These are phyloP conservation scores for Nakazawaea ishiwadae DNA, from an alignment of 805 yeast species.

Conservation along the genomic window DNA sequence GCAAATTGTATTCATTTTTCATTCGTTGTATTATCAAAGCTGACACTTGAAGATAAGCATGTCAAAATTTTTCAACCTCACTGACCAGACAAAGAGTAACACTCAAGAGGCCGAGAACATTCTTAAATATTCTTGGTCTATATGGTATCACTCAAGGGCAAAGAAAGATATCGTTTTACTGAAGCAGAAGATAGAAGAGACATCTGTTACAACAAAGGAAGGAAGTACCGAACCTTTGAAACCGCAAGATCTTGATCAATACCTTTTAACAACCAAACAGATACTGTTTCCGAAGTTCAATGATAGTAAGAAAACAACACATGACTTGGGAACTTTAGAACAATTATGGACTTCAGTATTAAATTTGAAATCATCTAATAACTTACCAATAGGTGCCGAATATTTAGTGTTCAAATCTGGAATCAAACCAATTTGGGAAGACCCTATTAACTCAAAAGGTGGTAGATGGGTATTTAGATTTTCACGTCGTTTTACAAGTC, in stretches of 20 bases:
- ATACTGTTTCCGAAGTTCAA: constrained; percentile 32
- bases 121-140: constrained; percentile 44
- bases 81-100: not conserved
- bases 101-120: constrained; percentile 21
- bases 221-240: not conserved
- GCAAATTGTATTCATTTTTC: too few species aligned
- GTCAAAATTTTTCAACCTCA: constrained; percentile 8
- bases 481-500: constrained; percentile 33
- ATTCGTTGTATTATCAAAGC: too few species aligned
- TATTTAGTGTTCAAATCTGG: constrained; percentile 54
- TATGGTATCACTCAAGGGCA: constrained; percentile 41
- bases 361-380: constrained; percentile 32
- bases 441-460: constrained; percentile 53
- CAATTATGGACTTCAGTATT: constrained; percentile 46
- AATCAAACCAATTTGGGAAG: constrained; percentile 66
- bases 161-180: constrained; percentile 16
- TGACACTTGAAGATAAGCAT: constrained; percentile 1
- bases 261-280: constrained; percentile 41
- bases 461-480: constrained; percentile 61
- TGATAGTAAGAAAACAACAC: constrained; percentile 16
- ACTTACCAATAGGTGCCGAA: constrained; percentile 43
- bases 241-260: constrained; percentile 32
- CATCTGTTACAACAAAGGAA: not conserved
- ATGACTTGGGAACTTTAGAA: constrained; percentile 40
- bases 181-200: constrained; percentile 14